These are phyloP conservation scores for Sphaerostilbella broomeana DNA, from an alignment of 2,329 filamentous ascomycete genomes.

Conservation along the genomic window DNA sequence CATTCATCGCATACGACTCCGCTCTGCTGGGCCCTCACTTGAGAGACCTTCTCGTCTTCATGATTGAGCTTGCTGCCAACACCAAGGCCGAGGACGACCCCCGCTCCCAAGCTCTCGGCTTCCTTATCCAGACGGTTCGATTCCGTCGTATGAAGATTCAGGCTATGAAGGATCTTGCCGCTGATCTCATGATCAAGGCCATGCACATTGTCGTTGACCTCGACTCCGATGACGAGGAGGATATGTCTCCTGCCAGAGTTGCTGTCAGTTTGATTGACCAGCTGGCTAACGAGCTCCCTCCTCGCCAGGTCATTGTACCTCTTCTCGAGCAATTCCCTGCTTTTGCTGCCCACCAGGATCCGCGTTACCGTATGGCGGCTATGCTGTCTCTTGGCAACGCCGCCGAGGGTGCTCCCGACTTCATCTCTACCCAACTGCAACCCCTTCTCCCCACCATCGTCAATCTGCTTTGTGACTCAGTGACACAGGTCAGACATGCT, in stretches of 20 bases:
- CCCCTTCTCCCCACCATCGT: conserved; percentile 81
- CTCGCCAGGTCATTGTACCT: conserved; percentile 89
- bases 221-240: conserved; percentile 71
- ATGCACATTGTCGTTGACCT: conserved; percentile 88
- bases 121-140: conserved; percentile 85
- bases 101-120: conserved; percentile 82
- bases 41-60: conserved; percentile 84
- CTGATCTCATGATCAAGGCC: conserved; percentile 79
- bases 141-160: conserved; percentile 96
- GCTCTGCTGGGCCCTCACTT: conserved; percentile 79
- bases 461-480: conserved; percentile 75
- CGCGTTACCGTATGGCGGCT: conserved; percentile 79
- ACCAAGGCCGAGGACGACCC: conserved; percentile 75
- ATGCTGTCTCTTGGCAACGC: conserved; percentile 89
- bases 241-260: conserved; percentile 71
- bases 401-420: conserved; percentile 94
- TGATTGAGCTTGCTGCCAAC: conserved; percentile 79
- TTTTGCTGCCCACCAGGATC: conserved; percentile 68
- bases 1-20: conserved; percentile 82
- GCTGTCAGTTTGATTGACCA: conserved; percentile 85
- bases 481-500: conserved; percentile 77
- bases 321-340: conserved; percentile 78
- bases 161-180: conserved; percentile 73
- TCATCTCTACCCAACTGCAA: conserved; percentile 87
- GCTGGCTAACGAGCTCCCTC: conserved; percentile 79